phyloP scores from a whole-genome alignment of 176 grass and related monocot genomes.

The maize (Zea mays) region DNA sequence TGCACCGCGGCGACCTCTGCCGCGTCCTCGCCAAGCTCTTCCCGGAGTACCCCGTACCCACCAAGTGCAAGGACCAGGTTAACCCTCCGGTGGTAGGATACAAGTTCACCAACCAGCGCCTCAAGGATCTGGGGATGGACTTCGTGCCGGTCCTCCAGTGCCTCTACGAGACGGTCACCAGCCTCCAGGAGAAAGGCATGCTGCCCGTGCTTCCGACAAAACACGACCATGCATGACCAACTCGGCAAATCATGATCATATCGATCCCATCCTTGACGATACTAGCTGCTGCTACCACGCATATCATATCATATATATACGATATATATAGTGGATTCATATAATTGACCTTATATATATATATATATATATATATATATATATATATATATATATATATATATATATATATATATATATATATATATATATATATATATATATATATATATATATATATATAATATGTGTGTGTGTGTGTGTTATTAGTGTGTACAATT shows the following conservation, averaged over 20 bases:
- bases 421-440: not conserved
- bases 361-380: not conserved
- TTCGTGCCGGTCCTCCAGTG: constrained; percentile 51
- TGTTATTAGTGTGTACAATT: no score
- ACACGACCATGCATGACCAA: not conserved
- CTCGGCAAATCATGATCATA: not conserved
- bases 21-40: constrained; percentile 76
- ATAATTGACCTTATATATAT: not conserved
- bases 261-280: not conserved
- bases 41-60: constrained; percentile 75
- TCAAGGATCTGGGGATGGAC: constrained; percentile 71
- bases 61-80: constrained; percentile 67
- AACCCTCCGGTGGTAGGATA: constrained; percentile 57
- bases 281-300: not conserved
- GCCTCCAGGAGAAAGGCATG: constrained; percentile 57
- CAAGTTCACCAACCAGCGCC: constrained; percentile 70
- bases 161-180: constrained; percentile 49
- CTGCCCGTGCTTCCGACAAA: constrained; percentile 34
- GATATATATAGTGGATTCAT: not conserved
- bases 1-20: constrained; percentile 74
- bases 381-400: not conserved
- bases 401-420: not conserved
- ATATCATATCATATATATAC: not conserved
- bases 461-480: no score
- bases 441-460: not conserved